Evolutionary conservation across 1,139 yeast genomes (phyloP).

Genomic region (Meyerozyma carpophila): DNA sequence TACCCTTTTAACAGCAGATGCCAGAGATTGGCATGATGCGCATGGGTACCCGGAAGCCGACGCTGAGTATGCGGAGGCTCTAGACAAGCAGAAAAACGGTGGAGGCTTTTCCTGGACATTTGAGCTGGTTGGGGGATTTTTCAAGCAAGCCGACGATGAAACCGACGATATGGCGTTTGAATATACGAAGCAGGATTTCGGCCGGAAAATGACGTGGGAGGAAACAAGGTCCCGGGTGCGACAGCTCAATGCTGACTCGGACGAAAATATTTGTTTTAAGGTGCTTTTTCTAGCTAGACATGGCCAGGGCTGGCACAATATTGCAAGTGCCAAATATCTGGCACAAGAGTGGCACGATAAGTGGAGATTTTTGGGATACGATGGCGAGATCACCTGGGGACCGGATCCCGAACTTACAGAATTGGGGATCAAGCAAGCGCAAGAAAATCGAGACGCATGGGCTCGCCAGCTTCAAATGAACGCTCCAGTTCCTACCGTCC

Average conservation of each 20-base stretch:
- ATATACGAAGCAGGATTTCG: conserved; percentile 44
- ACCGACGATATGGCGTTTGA: conserved; percentile 48
- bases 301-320: conserved; percentile 75
- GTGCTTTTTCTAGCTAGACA: conserved; percentile 64
- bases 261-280: conserved; percentile 40
- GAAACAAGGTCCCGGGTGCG: conserved; percentile 27
- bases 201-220: conserved; percentile 43
- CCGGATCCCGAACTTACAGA: conserved; percentile 65
- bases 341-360: conserved; percentile 53
- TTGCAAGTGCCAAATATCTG: conserved; percentile 57
- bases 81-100: not conserved
- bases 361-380: conserved; percentile 53
- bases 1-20: not conserved
- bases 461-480: conserved; percentile 36
- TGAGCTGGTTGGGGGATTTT: conserved; percentile 42
- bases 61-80: not conserved
- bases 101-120: conserved; percentile 33
- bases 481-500: conserved; percentile 49
- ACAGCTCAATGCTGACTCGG: conserved; percentile 30
- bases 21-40: not conserved
- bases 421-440: conserved; percentile 44
- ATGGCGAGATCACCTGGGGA: conserved; percentile 57
- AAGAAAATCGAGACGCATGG: conserved; percentile 42
- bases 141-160: conserved; percentile 40
- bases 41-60: conserved; percentile 1